Percentiles rank a stretch among this genome's conserved stretches.
phyloP scores from a whole-genome alignment of 1,284 basidiomycete genomes.

The Sporisorium scitamineum region DNA sequence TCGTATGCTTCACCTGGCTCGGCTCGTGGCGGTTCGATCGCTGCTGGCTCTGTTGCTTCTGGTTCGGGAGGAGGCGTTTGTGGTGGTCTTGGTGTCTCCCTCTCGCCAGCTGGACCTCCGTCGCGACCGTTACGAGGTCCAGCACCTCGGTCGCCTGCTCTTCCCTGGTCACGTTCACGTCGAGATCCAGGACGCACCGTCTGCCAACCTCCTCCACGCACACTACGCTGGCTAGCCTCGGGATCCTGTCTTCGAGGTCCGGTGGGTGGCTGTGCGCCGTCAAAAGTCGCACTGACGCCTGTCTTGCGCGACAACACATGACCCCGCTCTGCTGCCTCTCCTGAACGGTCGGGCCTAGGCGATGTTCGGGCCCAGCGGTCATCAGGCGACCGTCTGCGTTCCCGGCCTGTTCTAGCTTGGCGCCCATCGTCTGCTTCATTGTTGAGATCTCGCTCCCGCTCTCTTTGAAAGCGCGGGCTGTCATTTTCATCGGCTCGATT shows the following conservation, averaged over 20 bases:
- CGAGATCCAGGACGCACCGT: slow-evolving; percentile 35
- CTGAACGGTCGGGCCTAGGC: slow-evolving; percentile 6
- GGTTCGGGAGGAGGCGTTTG: not conserved
- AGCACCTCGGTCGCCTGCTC: not conserved
- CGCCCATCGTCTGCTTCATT: not conserved
- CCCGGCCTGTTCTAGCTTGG: not conserved
- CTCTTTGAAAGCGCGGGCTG: not conserved
- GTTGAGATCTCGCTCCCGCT: slow-evolving; percentile 5
- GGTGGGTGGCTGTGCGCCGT: slow-evolving; percentile 26
- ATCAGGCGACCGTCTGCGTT: slow-evolving; percentile 17
- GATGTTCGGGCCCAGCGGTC: slow-evolving; percentile 20
- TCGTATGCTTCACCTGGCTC: slow-evolving; percentile 77
- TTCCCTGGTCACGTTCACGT: slow-evolving; percentile 7
- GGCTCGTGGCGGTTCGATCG: slow-evolving; percentile 23
- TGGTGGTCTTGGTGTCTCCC: not conserved
- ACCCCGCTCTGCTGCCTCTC: slow-evolving; percentile 23
- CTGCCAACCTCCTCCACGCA: slow-evolving; percentile 43
- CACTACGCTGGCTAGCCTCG: slow-evolving; percentile 29
- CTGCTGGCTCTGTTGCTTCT: not conserved
- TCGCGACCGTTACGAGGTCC: slow-evolving; percentile 15
- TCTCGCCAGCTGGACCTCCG: not conserved
- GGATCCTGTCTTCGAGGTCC: slow-evolving; percentile 25
- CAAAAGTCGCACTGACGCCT: slow-evolving; percentile 13
- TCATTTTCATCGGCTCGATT: slow-evolving; percentile 7
- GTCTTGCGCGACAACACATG: slow-evolving; percentile 37